These are phyloP conservation scores for Nakazawaea populi DNA, from an alignment of 805 yeast species.

Conservation along the genomic window DNA sequence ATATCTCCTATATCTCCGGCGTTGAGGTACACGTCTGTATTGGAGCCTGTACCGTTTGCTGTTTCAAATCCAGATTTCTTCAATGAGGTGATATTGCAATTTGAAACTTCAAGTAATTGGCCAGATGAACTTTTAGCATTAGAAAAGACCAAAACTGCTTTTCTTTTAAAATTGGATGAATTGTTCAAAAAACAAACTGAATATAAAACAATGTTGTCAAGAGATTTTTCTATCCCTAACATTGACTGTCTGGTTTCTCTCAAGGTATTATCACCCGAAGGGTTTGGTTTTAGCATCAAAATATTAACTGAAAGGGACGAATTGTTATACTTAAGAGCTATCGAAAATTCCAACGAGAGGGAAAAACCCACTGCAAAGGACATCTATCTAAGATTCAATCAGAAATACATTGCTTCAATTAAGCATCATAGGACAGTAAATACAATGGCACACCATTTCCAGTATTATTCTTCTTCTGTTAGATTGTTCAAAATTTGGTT, in stretches of 20 bases:
- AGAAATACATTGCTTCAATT: conserved; percentile 58
- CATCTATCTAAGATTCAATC: conserved; percentile 57
- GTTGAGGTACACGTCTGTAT: conserved; percentile 67
- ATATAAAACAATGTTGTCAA: conserved; percentile 55
- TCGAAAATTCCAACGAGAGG: conserved; percentile 57
- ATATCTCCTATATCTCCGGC: conserved; percentile 71
- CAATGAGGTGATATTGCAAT: conserved; percentile 76
- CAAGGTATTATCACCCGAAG: conserved; percentile 77
- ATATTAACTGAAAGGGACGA: conserved; percentile 84
- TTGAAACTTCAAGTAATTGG: conserved; percentile 90
- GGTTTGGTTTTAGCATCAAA: conserved; percentile 77
- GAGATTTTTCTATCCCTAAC: conserved; percentile 63
- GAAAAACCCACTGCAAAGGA: conserved; percentile 53
- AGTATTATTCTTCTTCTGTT: conserved; percentile 71
- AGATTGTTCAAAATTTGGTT: conserved; percentile 88
- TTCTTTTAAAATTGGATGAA: conserved; percentile 60
- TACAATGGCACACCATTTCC: conserved; percentile 64
- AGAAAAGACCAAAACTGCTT: conserved; percentile 89
- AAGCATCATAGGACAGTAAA: conserved; percentile 80
- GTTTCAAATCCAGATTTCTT: conserved; percentile 69
- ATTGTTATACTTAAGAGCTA: conserved; percentile 63
- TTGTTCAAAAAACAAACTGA: conserved; percentile 41
- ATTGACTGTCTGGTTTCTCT: conserved; percentile 52
- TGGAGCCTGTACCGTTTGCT: conserved; percentile 81
- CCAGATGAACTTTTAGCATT: conserved; percentile 85